A percentile compares a stretch with the other conserved stretches of the same genome.
phyloP scores from a whole-genome alignment of 1,284 basidiomycete genomes.

The Phlebopus sp. region DNA sequence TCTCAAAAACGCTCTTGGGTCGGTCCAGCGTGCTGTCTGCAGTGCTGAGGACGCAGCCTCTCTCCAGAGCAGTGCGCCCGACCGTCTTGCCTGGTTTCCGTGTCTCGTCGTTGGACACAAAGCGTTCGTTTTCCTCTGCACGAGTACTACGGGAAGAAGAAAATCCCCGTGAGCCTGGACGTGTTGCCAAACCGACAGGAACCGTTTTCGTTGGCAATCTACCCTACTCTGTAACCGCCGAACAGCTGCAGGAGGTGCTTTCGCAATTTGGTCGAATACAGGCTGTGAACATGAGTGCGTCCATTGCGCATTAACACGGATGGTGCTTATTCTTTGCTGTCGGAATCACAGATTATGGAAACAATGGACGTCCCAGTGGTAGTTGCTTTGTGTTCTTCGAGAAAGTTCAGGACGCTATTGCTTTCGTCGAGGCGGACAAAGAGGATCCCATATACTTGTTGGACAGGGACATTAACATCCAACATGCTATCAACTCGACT shows the following conservation, averaged over 20 bases:
- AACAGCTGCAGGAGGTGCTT: constrained; percentile 38
- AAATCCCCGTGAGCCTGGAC: not conserved
- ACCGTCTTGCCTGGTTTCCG: not conserved
- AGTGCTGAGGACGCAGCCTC: constrained; percentile 8
- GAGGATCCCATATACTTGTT: constrained; percentile 43
- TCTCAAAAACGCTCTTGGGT: constrained; percentile 21
- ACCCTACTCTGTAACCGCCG: constrained; percentile 39
- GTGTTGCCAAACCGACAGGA: constrained; percentile 22
- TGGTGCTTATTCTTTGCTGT: constrained; percentile 4
- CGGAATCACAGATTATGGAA: constrained; percentile 28
- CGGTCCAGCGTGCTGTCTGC: constrained; percentile 14
- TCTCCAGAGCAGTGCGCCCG: constrained; percentile 11
- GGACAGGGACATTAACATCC: constrained; percentile 42
- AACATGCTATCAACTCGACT: constrained; percentile 27
- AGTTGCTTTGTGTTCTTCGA: constrained; percentile 45
- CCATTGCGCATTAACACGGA: not conserved
- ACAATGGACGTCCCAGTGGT: constrained; percentile 39
- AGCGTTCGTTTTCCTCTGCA: constrained; percentile 19
- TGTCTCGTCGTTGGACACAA: not conserved
- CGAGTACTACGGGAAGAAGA: constrained; percentile 7
- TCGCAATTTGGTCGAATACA: constrained; percentile 35
- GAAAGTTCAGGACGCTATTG: constrained; percentile 34
- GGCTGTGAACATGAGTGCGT: constrained; percentile 35
- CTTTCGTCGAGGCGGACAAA: constrained; percentile 33
- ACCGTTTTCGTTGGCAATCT: constrained; percentile 47